Base-by-base conservation (phyloP, 176 grass and related monocot species). In the Aegilops tauschii region DNA sequence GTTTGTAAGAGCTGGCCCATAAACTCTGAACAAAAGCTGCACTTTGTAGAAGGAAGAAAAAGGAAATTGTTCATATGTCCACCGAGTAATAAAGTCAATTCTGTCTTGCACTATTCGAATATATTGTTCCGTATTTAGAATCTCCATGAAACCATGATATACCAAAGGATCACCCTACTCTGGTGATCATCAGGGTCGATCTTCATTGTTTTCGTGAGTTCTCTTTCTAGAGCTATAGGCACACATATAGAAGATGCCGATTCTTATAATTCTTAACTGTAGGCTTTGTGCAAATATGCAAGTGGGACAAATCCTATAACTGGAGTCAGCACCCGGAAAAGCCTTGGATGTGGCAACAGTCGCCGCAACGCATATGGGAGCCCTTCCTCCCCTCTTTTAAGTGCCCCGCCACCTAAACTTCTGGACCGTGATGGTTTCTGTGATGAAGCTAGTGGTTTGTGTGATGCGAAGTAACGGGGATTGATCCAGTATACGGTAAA, bases 221-320 rank as follows among this genome's bases (percentile, higher is more conserved):
- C 45, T 66, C 35, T 73, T 40, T 83, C 14, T 65, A 77, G 42
- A 86, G 31, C 39, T 86, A 7, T 72, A 59, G 20, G 28, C 49
- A 73, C n/a, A 2, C 7, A 65, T 67, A 66, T 25, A 30, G 13
- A 45, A 29, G 8, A 36, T 56, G 12, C 21, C 34, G 18, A 52
- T 76, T 76, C 27, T 76, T 1, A 37, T 59, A 28, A 77, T 35
- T 12, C 52, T 12, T 36, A 20, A 78, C 54, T 91, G 27, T 73
- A 96, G 94, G 94, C 97, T 77, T 87, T 99, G 75, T 94, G 97
- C 74, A 96, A 99, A 82, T 96, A 96, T 87, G 94, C 97, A 83
- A 93, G 67, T 25, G 92, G 97, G 70, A 99, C 97, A 23, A 99
- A 99, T 78, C 89, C 92, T 31, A 27, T 96, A 40, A 99, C 94